These are phyloP conservation scores for Brassica napus DNA, from an alignment of 345 rosid species.

Conservation along the genomic window DNA sequence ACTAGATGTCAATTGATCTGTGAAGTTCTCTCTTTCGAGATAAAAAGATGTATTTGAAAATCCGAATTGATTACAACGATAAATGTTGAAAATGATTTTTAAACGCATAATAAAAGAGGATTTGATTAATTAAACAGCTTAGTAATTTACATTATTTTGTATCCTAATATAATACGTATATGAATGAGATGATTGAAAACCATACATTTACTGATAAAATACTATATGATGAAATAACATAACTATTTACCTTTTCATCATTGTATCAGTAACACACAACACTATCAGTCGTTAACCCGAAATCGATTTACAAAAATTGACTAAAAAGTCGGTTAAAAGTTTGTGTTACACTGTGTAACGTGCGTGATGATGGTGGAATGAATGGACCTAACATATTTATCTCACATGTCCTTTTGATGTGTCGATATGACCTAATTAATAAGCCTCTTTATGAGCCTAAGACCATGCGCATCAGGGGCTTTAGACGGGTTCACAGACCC, in stretches of 20 bases:
- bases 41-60: not conserved
- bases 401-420: constrained; percentile 9
- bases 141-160: not conserved
- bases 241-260: not conserved
- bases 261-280: too few relatives aligned
- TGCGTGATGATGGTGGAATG: constrained; percentile 4
- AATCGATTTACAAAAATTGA: not conserved
- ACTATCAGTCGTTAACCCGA: not conserved
- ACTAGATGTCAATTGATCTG: not conserved
- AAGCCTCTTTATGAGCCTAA: not conserved
- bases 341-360: not conserved
- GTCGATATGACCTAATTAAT: constrained; percentile 1
- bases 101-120: not conserved
- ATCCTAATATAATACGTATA: not conserved
- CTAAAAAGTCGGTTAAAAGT: not conserved
- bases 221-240: not conserved
- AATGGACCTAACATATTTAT: constrained; percentile 21
- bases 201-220: not conserved
- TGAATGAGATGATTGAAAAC: not conserved
- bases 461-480: too few relatives aligned
- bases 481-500: too few relatives aligned
- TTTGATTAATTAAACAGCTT: not conserved
- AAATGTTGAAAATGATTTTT: not conserved
- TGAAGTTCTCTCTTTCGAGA: not conserved
- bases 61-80: not conserved